These are phyloP conservation scores for Cercophora scortea DNA, from an alignment of 495 filamentous ascomycete genomes.

Conservation along the genomic window DNA sequence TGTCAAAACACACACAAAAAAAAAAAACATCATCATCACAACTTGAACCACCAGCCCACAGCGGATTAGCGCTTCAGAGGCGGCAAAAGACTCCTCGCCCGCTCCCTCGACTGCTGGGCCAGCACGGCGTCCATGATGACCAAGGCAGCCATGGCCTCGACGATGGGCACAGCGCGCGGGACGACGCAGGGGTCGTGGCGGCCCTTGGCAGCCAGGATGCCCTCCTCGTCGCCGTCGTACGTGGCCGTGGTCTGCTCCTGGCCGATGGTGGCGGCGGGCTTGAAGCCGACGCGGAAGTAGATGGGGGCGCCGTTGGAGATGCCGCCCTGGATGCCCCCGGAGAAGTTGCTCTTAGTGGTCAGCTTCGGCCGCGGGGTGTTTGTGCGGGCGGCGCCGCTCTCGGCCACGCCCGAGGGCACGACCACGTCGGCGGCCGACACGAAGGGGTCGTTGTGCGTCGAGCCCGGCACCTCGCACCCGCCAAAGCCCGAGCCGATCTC, in stretches of 20 bases:
- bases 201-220: slow-evolving; percentile 85
- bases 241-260: slow-evolving; percentile 80
- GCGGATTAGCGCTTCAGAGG: slow-evolving; percentile 24
- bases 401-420: slow-evolving; percentile 23
- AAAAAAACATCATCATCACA: too few relatives aligned
- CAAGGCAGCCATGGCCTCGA: slow-evolving; percentile 90
- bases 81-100: slow-evolving; percentile 45
- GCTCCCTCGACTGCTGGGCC: slow-evolving; percentile 69
- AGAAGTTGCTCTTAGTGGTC: slow-evolving; percentile 92
- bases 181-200: slow-evolving; percentile 95
- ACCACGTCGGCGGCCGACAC: slow-evolving; percentile 42
- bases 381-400: slow-evolving; percentile 25
- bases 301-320: slow-evolving; percentile 92
- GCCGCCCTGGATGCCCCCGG: slow-evolving; percentile 91
- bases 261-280: slow-evolving; percentile 91
- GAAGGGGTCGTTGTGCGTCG: slow-evolving; percentile 90
- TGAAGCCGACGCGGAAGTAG: slow-evolving; percentile 95
- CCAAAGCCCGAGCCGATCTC: slow-evolving; percentile 93
- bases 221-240: slow-evolving; percentile 63
- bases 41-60: too few relatives aligned
- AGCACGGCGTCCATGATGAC: slow-evolving; percentile 88
- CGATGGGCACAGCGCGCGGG: slow-evolving; percentile 88
- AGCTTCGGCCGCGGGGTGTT: slow-evolving; percentile 45
- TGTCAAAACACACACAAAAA: too few relatives aligned
- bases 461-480: slow-evolving; percentile 81